Percentiles rank a stretch among this genome's conserved stretches.
These are phyloP conservation scores for Trypanosoma lewisi DNA, from an alignment of 208 protist species.

Conservation along the genomic window DNA sequence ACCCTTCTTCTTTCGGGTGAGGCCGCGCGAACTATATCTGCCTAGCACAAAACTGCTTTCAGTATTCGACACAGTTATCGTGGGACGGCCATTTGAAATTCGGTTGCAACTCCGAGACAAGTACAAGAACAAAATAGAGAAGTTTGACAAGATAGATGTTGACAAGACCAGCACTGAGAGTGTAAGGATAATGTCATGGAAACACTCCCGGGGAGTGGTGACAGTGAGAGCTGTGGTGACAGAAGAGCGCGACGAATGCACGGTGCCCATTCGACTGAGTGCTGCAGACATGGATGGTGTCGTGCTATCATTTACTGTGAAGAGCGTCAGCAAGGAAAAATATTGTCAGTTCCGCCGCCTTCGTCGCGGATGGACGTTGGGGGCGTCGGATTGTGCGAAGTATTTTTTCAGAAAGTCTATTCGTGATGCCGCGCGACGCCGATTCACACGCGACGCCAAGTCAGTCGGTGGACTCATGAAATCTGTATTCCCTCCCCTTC, in stretches of 20 bases:
- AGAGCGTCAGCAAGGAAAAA: slow-evolving; percentile 1
- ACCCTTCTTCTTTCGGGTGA: slow-evolving; percentile 51
- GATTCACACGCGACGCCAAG: slow-evolving; percentile 23
- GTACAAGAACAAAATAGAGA: slow-evolving; percentile 43
- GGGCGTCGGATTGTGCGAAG: slow-evolving; percentile 26
- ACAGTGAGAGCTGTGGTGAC: slow-evolving; percentile 19
- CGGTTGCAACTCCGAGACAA: slow-evolving; percentile 38
- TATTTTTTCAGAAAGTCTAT: slow-evolving; percentile 40
- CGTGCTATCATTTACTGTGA: slow-evolving; percentile 7
- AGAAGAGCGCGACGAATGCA: slow-evolving; percentile 15
- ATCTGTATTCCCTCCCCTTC: slow-evolving; percentile 19
- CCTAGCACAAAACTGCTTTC: slow-evolving; percentile 29
- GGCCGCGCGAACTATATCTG: slow-evolving; percentile 33
- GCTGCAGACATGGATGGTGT: background rate
- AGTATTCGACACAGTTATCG: slow-evolving; percentile 56
- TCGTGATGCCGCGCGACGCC: slow-evolving; percentile 29
- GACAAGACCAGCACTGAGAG: slow-evolving; percentile 8
- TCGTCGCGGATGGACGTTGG: slow-evolving; percentile 20
- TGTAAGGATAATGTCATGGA: slow-evolving; percentile 12
- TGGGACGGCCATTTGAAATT: slow-evolving; percentile 53
- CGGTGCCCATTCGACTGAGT: slow-evolving; percentile 19
- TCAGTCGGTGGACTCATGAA: slow-evolving; percentile 20
- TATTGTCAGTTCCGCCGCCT: slow-evolving; percentile 20
- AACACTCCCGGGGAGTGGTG: slow-evolving; percentile 8
- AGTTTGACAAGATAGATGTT: slow-evolving; percentile 4